phyloP scores from a whole-genome alignment of 2,329 filamentous ascomycete species.

The Penicillium sp. region DNA sequence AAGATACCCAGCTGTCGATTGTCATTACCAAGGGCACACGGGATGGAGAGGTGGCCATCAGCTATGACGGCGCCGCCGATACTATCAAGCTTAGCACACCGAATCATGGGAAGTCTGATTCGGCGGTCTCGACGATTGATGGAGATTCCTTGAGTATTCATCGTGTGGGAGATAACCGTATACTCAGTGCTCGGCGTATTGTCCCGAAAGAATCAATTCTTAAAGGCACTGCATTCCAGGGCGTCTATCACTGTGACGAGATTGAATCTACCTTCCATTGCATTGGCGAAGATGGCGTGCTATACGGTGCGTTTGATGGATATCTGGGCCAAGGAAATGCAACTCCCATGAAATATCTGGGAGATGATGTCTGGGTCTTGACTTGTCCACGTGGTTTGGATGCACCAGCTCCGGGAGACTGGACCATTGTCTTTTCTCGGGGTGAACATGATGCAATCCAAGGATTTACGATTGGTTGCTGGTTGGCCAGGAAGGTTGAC shows the following conservation, averaged over 20 bases:
- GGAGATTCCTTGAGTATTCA: conserved; percentile 32
- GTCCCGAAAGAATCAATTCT: conserved; percentile 8
- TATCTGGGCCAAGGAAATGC: conserved; percentile 43
- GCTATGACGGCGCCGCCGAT: conserved; percentile 30
- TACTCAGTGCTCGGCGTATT: conserved; percentile 26
- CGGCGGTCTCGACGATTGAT: conserved; percentile 32
- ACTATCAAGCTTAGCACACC: conserved; percentile 21
- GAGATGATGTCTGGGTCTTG: conserved; percentile 43
- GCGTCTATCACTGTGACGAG: conserved; percentile 40
- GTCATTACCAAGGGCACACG: conserved; percentile 26
- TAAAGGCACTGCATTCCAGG: conserved; percentile 20
- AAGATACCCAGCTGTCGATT: conserved; percentile 36
- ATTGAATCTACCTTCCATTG: conserved; percentile 41
- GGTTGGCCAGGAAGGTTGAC: conserved; percentile 38
- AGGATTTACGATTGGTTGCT: conserved; percentile 42
- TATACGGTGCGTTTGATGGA: conserved; percentile 48
- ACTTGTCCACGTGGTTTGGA: conserved; percentile 45
- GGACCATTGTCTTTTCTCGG: conserved; percentile 43
- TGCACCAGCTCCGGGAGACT: conserved; percentile 45
- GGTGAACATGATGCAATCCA: conserved; percentile 24
- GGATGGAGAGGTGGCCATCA: conserved; percentile 31
- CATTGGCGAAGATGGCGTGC: conserved; percentile 34
- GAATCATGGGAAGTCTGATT: conserved; percentile 18
- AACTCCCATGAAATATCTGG: conserved; percentile 41
- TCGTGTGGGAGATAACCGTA: conserved; percentile 32